Percentiles rank a stretch among this genome's conserved stretches.
Conservation (phyloP, 2,329 filamentous ascomycete species). For the Cladobotryum mycophilum region DNA sequence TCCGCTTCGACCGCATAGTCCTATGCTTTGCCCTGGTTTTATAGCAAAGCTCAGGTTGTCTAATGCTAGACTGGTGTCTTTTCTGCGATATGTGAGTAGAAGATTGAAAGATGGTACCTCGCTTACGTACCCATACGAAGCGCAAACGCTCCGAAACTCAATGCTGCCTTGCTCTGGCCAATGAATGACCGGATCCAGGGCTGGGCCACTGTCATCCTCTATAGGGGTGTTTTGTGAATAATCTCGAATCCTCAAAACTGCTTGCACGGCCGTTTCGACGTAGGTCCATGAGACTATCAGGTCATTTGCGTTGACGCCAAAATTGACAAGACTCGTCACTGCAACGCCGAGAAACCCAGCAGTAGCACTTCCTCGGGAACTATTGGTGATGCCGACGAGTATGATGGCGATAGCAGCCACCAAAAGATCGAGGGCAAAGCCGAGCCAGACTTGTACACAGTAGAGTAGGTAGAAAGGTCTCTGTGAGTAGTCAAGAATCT, state of each 20-base stretch:
- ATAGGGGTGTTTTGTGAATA: constrained; percentile 17
- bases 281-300: constrained; percentile 1
- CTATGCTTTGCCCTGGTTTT: constrained; percentile 24
- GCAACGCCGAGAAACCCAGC: constrained; percentile 18
- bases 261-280: constrained; percentile 1
- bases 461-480: constrained; percentile 45
- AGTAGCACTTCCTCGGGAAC: constrained; percentile 10
- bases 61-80: constrained; percentile 11
- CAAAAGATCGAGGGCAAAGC: constrained; percentile 41
- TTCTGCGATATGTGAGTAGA: background rate
- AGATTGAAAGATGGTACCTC: no score
- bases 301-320: background rate
- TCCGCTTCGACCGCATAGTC: constrained; percentile 28
- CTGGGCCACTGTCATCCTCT: constrained; percentile 13
- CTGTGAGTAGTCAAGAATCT: constrained; percentile 42
- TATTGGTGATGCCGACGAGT: constrained; percentile 32
- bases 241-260: constrained; percentile 14
- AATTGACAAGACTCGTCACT: constrained; percentile 9
- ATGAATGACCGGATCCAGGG: constrained; percentile 9
- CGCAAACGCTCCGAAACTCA: constrained; percentile 17
- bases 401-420: constrained; percentile 17
- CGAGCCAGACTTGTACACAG: constrained; percentile 46
- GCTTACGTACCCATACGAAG: no score
- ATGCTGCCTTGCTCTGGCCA: constrained; percentile 25
- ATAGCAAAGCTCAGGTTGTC: constrained; percentile 20